Evolutionary conservation across 768 basidiomycete species (phyloP).

Genomic region (Nidularia pulvinata): DNA sequence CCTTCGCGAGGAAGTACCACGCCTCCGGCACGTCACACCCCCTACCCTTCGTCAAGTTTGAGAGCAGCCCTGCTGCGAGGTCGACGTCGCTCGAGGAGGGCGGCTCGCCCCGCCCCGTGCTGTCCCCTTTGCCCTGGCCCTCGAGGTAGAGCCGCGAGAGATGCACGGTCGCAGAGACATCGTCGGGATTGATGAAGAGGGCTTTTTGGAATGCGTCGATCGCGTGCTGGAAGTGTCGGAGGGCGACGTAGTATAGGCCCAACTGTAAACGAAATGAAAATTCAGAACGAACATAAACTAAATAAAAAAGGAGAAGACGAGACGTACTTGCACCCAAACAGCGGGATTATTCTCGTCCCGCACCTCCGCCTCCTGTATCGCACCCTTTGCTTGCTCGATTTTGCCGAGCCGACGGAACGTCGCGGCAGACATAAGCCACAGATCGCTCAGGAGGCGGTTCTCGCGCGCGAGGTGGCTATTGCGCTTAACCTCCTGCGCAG

Average conservation of each 20-base stretch:
- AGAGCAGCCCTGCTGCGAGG: conserved; percentile 80
- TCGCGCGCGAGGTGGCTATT: conserved; percentile 53
- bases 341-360: conserved; percentile 83
- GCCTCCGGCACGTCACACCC: conserved; percentile 95
- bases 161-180: conserved; percentile 78
- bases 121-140: conserved; percentile 6
- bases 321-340: conserved; percentile 91
- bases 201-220: conserved; percentile 84
- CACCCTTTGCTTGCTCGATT: conserved; percentile 85
- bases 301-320: neutral
- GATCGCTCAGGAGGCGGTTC: conserved; percentile 70
- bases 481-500: conserved; percentile 28
- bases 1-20: conserved; percentile 91
- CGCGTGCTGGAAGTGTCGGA: conserved; percentile 60
- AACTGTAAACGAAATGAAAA: conserved; percentile 42
- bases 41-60: conserved; percentile 70
- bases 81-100: conserved; percentile 53
- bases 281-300: neutral
- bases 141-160: conserved; percentile 78
- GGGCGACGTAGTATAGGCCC: conserved; percentile 69
- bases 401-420: conserved; percentile 91
- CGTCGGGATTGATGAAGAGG: conserved; percentile 80
- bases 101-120: too few relatives aligned
- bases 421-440: conserved; percentile 79
- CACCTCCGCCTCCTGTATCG: conserved; percentile 95